Percentiles rank a stretch among this genome's conserved stretches.
These are phyloP conservation scores for Penicillium sp. DNA, from an alignment of 2,329 filamentous ascomycete genomes.

Conservation along the genomic window DNA sequence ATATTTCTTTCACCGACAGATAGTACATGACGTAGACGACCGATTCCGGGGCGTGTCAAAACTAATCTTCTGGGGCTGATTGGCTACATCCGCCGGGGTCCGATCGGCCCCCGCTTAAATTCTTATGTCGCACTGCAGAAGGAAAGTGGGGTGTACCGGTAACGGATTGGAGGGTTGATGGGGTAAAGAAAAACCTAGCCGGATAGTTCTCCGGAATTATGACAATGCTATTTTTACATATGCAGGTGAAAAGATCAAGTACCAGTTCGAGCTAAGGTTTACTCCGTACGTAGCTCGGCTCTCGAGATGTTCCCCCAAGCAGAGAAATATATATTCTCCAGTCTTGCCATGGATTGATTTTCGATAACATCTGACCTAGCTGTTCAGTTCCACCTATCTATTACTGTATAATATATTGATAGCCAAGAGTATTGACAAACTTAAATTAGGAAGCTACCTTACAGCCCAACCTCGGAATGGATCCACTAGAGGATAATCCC, in stretches of 20 bases:
- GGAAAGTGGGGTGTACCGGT: background rate
- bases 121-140: background rate
- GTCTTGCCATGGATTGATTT: no score
- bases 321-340: no score
- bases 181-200: background rate
- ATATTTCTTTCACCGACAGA: conserved; percentile 4
- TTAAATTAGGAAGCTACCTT: no score
- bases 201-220: background rate
- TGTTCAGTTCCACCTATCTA: no score
- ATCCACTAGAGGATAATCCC: no score
- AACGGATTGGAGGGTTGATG: background rate
- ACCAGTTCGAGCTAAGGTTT: no score
- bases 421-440: no score
- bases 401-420: no score
- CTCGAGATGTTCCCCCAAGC: no score
- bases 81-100: conserved; percentile 15
- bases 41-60: conserved; percentile 13
- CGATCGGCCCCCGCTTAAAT: conserved; percentile 9
- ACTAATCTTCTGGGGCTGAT: conserved; percentile 14
- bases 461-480: no score
- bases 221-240: background rate
- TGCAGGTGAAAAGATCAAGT: background rate
- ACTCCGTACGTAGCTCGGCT: no score
- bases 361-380: no score
- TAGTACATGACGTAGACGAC: conserved; percentile 15